Base-by-base conservation (phyloP, 176 grass and related monocot species). In the Juncus inflexus region DNA sequence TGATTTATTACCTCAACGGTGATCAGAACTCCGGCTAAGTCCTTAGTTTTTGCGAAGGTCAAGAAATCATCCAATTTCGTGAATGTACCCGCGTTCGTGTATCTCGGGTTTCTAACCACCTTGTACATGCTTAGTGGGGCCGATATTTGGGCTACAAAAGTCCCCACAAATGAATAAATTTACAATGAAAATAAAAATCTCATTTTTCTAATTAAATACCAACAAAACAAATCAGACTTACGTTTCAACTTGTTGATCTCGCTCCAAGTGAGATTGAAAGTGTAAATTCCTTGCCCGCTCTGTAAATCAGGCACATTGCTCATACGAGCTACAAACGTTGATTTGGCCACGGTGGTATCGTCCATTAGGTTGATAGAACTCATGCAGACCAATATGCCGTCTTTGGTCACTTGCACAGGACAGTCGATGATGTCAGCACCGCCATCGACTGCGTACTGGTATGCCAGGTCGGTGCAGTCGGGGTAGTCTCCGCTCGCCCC, bases 401-500 rank as follows among this genome's bases (percentile, higher is more conserved):
- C 94, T 73, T 67, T 74, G 61, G 94, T 99, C 9, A 99, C 69
- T 80, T 92, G 94, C 71, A 99, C 77, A 58, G 83, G 72, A 52
- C 94, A 99, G 61, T 99, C 94, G 43, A 99, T 92, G 64, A 92
- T 81, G 86, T 99, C 94, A 39, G 94, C 94, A 65, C 88, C 85
- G 50, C 79, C 83, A 2, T 76, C 35, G 65, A 84, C 80, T 63
- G 94, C 89, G 72, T 90, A 79, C 56, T 82, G 67, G 77, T 99
- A 99, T 67, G 94, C 88, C 56, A 99, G 73, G 72, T 92, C 83
- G 52, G 94, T 99, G 72, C 94, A 99, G 47, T 53, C 88, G 53
- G 94, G 88, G 65, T 90, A 99, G 66, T 92, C 88, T 38, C 94
- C 94, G 76, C 94, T 99, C 65, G 94, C 94, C 74, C 94, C 94